phyloP scores from a whole-genome alignment of 331 rosid genomes.

The Quercus phellos region DNA sequence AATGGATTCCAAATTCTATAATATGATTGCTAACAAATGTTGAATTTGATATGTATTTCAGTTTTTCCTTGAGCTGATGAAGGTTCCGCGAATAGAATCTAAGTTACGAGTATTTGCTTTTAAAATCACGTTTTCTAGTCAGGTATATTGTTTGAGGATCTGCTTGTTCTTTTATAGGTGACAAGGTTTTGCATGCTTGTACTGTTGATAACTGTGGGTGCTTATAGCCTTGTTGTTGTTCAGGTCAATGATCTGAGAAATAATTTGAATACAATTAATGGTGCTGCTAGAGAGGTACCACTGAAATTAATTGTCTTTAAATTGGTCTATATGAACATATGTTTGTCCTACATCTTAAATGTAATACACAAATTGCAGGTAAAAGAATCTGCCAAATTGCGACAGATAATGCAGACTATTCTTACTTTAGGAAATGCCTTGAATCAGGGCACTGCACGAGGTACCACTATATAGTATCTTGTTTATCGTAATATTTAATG shows the following conservation, averaged over 20 bases:
- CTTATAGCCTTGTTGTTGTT: constrained; percentile 23
- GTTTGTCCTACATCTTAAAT: constrained; percentile 8
- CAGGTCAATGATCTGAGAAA: constrained; percentile 76
- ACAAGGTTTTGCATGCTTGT: constrained; percentile 17
- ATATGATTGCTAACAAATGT: constrained; percentile 23
- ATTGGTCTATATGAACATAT: constrained; percentile 13
- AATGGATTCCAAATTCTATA: not conserved
- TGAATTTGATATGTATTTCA: constrained; percentile 25
- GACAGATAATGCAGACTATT: constrained; percentile 97
- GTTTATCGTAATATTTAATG: not conserved
- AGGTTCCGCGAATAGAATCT: constrained; percentile 93
- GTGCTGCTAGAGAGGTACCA: constrained; percentile 81
- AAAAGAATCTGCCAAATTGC: constrained; percentile 82
- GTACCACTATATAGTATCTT: constrained; percentile 32
- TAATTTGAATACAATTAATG: constrained; percentile 71
- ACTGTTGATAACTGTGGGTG: constrained; percentile 16
- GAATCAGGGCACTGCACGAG: constrained; percentile 97
- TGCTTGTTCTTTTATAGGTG: constrained; percentile 1
- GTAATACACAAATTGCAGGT: constrained; percentile 51
- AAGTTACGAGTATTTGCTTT: constrained; percentile 96
- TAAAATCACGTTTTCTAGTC: constrained; percentile 77
- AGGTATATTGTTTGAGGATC: constrained; percentile 45
- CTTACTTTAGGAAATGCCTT: constrained; percentile 96
- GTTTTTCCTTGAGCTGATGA: constrained; percentile 94
- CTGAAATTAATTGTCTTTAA: constrained; percentile 12